These are phyloP conservation scores for Annulohypoxylon stygium DNA, from an alignment of 495 filamentous ascomycete species.

Conservation along the genomic window DNA sequence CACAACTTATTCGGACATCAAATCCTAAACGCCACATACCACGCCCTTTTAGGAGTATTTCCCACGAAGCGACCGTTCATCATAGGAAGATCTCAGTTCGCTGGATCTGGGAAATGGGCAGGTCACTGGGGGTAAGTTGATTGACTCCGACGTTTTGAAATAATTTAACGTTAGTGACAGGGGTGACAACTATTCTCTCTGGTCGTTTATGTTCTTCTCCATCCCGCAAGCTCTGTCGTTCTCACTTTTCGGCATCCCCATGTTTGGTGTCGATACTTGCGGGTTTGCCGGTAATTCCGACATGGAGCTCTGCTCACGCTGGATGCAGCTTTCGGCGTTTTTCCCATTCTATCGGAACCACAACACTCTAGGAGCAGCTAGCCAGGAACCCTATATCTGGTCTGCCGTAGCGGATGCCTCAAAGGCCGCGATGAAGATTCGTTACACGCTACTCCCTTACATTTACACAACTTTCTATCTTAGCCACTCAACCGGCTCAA, in stretches of 20 bases:
- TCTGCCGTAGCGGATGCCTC: slow-evolving; percentile 73
- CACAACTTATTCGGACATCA: slow-evolving; percentile 83
- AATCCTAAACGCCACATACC: slow-evolving; percentile 83
- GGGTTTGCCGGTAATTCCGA: slow-evolving; percentile 81
- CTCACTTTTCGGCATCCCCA: slow-evolving; percentile 85
- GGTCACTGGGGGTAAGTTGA: slow-evolving; percentile 80
- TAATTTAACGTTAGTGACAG: slow-evolving; percentile 30
- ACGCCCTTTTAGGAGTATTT: slow-evolving; percentile 73
- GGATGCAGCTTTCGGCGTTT: slow-evolving; percentile 90
- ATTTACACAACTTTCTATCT: slow-evolving; percentile 83
- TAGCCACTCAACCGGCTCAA: slow-evolving; percentile 75
- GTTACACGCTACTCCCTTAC: slow-evolving; percentile 81
- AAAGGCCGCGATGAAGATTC: slow-evolving; percentile 77
- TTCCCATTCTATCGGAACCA: slow-evolving; percentile 93
- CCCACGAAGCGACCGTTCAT: slow-evolving; percentile 83
- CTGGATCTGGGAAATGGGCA: slow-evolving; percentile 82
- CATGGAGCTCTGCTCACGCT: slow-evolving; percentile 82
- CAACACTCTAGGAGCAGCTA: slow-evolving; percentile 71
- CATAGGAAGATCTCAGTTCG: slow-evolving; percentile 86
- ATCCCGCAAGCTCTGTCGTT: slow-evolving; percentile 87
- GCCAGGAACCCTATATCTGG: slow-evolving; percentile 86
- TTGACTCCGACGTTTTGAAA: neutral
- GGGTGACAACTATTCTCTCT: slow-evolving; percentile 81
- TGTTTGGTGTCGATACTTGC: slow-evolving; percentile 88
- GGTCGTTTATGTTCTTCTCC: slow-evolving; percentile 78